These are phyloP conservation scores for Eurotiales sp. DNA, from an alignment of 2,329 filamentous ascomycete genomes.

Conservation along the genomic window DNA sequence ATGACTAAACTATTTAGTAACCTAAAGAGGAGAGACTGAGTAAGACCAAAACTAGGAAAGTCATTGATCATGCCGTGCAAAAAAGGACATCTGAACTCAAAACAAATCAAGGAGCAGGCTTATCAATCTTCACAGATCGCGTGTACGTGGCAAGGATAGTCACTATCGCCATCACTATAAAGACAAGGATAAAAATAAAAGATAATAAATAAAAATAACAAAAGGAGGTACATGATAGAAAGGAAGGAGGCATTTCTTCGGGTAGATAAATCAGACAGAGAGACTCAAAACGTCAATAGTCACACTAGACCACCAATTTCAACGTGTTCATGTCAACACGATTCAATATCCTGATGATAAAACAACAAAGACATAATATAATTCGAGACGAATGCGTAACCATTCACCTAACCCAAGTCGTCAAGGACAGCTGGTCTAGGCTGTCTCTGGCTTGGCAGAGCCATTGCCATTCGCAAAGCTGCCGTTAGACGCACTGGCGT, in stretches of 20 bases:
- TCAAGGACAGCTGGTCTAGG: neutral
- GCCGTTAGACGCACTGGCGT: neutral
- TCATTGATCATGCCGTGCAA: slow-evolving; percentile 12
- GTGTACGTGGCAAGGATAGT: too few species aligned
- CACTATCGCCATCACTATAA: neutral
- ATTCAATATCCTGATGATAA: neutral
- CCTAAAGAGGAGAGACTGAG: neutral
- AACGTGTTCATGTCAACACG: neutral
- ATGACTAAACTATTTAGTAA: neutral
- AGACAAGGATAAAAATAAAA: neutral
- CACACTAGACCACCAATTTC: too few species aligned
- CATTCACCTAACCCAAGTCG: neutral
- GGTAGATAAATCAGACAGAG: neutral
- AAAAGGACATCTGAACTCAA: neutral
- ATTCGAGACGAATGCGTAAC: neutral
- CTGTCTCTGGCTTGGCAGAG: slow-evolving; percentile 12
- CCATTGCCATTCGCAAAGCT: slow-evolving; percentile 12
- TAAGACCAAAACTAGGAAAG: slow-evolving; percentile 9
- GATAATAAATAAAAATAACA: neutral
- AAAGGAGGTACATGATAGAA: neutral
- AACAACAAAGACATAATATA: neutral
- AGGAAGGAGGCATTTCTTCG: neutral
- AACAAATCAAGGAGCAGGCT: neutral
- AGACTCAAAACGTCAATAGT: neutral
- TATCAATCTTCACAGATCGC: neutral